Conservation (phyloP, 2,329 filamentous ascomycete species). For the Anthostomella pinea region DNA sequence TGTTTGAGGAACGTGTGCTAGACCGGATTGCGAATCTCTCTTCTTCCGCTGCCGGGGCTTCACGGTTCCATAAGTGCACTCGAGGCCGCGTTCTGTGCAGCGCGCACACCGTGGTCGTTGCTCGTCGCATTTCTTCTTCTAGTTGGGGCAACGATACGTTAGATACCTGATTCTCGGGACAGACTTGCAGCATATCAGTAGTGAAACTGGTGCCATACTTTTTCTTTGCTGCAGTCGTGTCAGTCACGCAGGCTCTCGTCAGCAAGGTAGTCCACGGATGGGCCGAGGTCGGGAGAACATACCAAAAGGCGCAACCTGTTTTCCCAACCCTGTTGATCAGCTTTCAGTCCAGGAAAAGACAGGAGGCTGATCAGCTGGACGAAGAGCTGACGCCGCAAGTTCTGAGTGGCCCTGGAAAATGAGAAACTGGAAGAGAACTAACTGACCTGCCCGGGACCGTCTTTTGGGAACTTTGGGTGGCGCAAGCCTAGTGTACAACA, state of each 20-base stretch:
- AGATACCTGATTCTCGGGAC: constrained; percentile 8
- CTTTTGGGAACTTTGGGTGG: constrained; percentile 57
- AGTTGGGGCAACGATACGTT: constrained; percentile 8
- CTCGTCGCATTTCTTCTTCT: constrained; percentile 61
- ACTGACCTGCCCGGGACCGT: constrained; percentile 58
- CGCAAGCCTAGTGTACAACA: constrained; percentile 57
- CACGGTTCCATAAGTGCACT: constrained; percentile 50
- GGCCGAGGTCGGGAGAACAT: constrained; percentile 26
- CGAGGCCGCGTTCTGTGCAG: constrained; percentile 46
- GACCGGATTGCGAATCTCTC: constrained; percentile 30
- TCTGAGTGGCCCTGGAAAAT: background rate
- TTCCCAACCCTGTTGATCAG: constrained; percentile 22
- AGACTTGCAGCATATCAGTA: constrained; percentile 1
- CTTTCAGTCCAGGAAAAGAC: constrained; percentile 8
- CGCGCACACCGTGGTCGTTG: constrained; percentile 48
- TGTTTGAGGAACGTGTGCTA: constrained; percentile 10
- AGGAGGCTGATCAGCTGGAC: background rate
- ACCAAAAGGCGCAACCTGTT: constrained; percentile 53
- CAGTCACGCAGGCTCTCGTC: constrained; percentile 17
- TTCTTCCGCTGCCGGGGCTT: constrained; percentile 40
- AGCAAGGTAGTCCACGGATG: constrained; percentile 6
- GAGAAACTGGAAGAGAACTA: background rate
- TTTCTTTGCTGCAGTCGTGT: constrained; percentile 46
- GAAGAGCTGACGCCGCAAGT: background rate
- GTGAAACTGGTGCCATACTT: constrained; percentile 38